These are phyloP conservation scores for Leptographium lundbergii DNA, from an alignment of 2,329 filamentous ascomycete genomes.

Conservation along the genomic window DNA sequence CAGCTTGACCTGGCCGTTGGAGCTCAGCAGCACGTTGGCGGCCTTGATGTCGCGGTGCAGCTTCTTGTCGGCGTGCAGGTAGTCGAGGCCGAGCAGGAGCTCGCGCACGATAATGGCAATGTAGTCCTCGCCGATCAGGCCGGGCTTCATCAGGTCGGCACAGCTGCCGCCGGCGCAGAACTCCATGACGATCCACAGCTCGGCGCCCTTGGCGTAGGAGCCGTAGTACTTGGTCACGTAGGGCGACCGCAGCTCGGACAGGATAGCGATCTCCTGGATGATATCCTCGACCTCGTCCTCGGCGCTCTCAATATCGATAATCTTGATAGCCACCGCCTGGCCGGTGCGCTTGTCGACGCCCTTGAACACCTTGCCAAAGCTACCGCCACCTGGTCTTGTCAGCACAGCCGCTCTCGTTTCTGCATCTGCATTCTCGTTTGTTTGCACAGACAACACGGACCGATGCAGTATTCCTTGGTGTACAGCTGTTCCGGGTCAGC, in stretches of 20 bases:
- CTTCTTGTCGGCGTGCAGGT: slow-evolving; percentile 91
- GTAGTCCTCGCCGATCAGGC: slow-evolving; percentile 82
- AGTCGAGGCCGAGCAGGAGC: slow-evolving; percentile 78
- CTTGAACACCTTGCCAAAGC: slow-evolving; percentile 98
- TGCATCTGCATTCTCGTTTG: too few relatives aligned
- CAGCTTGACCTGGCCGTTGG: slow-evolving; percentile 90
- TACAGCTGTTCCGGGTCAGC: slow-evolving; percentile 85
- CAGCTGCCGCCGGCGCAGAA: slow-evolving; percentile 96
- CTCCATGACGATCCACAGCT: slow-evolving; percentile 99
- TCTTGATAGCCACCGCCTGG: slow-evolving; percentile 90
- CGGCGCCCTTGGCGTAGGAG: slow-evolving; percentile 88
- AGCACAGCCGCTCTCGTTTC: slow-evolving; percentile 4
- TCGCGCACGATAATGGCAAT: slow-evolving; percentile 93
- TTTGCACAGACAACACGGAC: slow-evolving; percentile 29
- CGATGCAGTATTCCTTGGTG: slow-evolving; percentile 84
- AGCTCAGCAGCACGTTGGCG: slow-evolving; percentile 80
- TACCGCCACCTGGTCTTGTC: slow-evolving; percentile 62
- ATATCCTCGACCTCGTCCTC: slow-evolving; percentile 99
- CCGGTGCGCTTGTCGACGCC: slow-evolving; percentile 91
- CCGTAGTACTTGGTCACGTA: slow-evolving; percentile 98
- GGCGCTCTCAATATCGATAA: slow-evolving; percentile 97
- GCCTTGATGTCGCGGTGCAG: slow-evolving; percentile 95
- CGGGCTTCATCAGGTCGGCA: slow-evolving; percentile 89
- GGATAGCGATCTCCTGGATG: slow-evolving; percentile 94
- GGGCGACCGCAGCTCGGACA: slow-evolving; percentile 89